Base-by-base conservation (phyloP, 148 eudicot species). In the Cornus controversa region DNA sequence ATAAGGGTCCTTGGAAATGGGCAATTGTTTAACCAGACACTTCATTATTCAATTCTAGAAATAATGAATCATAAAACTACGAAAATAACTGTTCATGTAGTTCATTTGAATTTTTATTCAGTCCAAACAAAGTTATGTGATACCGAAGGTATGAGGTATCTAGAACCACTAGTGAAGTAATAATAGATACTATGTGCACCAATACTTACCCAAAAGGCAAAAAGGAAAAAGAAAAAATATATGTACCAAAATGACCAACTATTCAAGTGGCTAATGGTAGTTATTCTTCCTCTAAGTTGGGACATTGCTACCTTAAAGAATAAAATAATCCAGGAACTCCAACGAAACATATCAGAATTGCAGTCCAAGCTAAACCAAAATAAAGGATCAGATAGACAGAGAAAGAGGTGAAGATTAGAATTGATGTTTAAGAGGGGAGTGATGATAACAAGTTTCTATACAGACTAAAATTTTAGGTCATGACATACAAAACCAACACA, bases 401-500 rank as follows among this genome's bases (percentile, higher is more conserved):
- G 15, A 27, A 70, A 29, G 71, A 29, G 69, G 62, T 22, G 53
- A 14, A 62, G 64, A 60, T 20, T 2, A 6, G 10, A 6, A 22
- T 2, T 18, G 8, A 60, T 10, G 64, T 18, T 20, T 18, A n/a
- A 60, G 64, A 60, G 64, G 24, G 24, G 23, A 22, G 64, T 60
- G 64, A 20, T 3, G 64, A 60, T 60, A 60, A 60, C 20, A 60
- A 60, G 24, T 54, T 14, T 54, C 60, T 14, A 22, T 3, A 54
- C 34, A 31, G 34, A 31, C 20, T 54, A 16, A 54, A 14, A 54
- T 14, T 11, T 54, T 14, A 20, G 9, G 23, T 6, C 23, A 60
- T 47, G 53, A 69, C 29, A 57, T 29, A 40, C 50, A 75, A 72
- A 60, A 64, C 23, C 34, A 70, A 72, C 71, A 84, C 89, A 67